Base-by-base conservation (phyloP, 805 yeast genomes). In the Kluyveromyces aestuarii region DNA sequence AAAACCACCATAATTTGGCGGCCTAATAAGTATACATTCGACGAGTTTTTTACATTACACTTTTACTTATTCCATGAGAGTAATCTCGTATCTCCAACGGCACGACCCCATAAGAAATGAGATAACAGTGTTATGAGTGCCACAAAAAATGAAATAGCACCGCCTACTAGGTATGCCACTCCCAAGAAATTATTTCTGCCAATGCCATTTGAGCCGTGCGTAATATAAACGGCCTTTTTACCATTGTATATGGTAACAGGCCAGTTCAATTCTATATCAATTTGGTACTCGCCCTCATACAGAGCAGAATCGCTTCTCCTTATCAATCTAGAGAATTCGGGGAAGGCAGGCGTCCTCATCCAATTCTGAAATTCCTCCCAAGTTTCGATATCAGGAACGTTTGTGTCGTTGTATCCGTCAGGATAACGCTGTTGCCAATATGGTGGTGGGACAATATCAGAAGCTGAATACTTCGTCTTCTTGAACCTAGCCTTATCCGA, bases 291-390 rank as follows among this genome's bases (percentile, higher is more conserved):
- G 38, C 93, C 93, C 6, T 71, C 69, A 11, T 65, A 60, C 52
- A 85, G 64, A 1, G 67, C 66, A 44, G 79, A 61, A 51, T 77
- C 81, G 59, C 84, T 84, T 61, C 86, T 74, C 47, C 78, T 72
- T 10, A 79, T 79, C 63, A 86, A 65, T 63, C 84, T 85, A 54
- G 81, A 76, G 62, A 83, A 83, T 18, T 72, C 69, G 16, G 90
- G 76, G 51, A 86, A 71, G 0, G 87, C 93, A 7, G 90, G 81
- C 2, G 91, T 81, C 59, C 95, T 80, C 97, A 91, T 91, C 99
- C 99, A 91, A 66, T 89, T 91, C 71, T 89, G 96, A 57, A 91
- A 77, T 55, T 82, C 82, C 62, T 87, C 91, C 88, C 93, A 82
- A 37, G 69, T 62, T 2, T 86, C 74, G 44, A 91, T 63, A 61